Base-by-base conservation (phyloP, 345 rosid species). In the Eucalyptus virginea region DNA sequence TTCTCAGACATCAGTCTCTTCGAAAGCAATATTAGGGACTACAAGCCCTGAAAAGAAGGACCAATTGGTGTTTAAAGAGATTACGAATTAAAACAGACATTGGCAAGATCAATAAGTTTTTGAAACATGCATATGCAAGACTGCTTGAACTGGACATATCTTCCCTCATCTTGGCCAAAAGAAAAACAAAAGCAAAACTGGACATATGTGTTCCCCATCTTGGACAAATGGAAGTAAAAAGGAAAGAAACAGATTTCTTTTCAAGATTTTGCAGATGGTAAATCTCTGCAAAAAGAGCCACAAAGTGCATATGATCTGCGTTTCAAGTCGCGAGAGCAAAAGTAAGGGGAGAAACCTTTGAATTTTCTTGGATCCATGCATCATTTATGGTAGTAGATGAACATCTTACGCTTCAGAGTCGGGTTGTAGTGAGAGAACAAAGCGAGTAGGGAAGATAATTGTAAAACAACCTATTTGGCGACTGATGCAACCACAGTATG, bases 1-100 rank as follows among this genome's bases (percentile, higher is more conserved):
- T 93, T 81, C 96, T 94, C 91, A 97, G 89, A 91, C 81, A 88
- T 95, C 96, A 60, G 99, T 95, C 94, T 97, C 99, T 91, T 98
- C 98, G 95, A 91, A 89, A 98, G 99, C 30, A 90, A 98, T 97
- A 91, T 98, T 99, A 60, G 98, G 99, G 88, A 98, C 98, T 65
- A 97, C 97, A 92, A 98, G 98, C 87, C 96, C 99, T 95, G 92
- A 16, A 54, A 87, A 52, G 40, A 9, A 51, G 48, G 23, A 48
- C 52, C 28, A 50, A 86, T 28, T 30, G 15, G 58, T 5, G 12
- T 40, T 0, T 24, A 52, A 49, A 42, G 30, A 37, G 34, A 30
- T 86, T 32, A 86, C 8, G 26, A 86, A 30, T 15, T 6, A 49
- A 37, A 50, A 86, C 62, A 86, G 34, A 34, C 11, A 48, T n/a